phyloP scores from a whole-genome alignment of 2,329 filamentous ascomycete genomes.

The Hypomyces perniciosus region DNA sequence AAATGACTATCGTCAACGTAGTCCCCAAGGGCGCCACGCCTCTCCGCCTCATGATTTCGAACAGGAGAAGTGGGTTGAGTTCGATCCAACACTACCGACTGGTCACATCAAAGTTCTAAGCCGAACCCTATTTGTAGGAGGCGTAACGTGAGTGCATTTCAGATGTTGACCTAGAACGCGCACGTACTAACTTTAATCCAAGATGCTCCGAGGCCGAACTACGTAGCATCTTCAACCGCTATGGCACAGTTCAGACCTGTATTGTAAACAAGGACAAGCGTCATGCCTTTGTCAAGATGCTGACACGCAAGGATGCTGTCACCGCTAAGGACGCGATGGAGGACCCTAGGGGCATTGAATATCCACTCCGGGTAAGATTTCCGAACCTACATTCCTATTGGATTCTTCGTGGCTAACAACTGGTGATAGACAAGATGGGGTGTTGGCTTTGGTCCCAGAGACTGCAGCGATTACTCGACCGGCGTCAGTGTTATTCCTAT shows the following conservation, averaged over 20 bases:
- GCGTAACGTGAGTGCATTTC: constrained; percentile 66
- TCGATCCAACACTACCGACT: constrained; percentile 65
- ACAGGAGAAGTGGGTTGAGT: constrained; percentile 66
- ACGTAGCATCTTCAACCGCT: constrained; percentile 71
- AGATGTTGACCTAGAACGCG: neutral
- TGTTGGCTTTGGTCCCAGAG: constrained; percentile 91
- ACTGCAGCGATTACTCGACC: constrained; percentile 92
- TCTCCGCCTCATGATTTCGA: constrained; percentile 40
- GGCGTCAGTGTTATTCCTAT: constrained; percentile 94
- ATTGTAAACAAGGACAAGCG: constrained; percentile 98
- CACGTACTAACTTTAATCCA: constrained; percentile 15
- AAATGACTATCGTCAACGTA: constrained; percentile 80
- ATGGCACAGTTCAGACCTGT: constrained; percentile 88
- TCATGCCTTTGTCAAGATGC: constrained; percentile 98
- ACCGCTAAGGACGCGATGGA: constrained; percentile 84
- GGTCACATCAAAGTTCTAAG: constrained; percentile 89
- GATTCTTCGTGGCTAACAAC: constrained; percentile 17
- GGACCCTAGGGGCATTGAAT: constrained; percentile 63
- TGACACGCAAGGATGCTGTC: constrained; percentile 78
- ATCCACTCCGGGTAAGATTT: constrained; percentile 61
- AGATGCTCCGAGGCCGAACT: constrained; percentile 77
- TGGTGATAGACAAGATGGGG: constrained; percentile 80
- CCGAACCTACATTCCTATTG: too few relatives aligned
- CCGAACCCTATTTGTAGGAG: constrained; percentile 92
- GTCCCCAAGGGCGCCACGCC: constrained; percentile 64